Evolutionary conservation across 2,329 filamentous ascomycete genomes (phyloP).

Genomic region (Claviceps arundinis): DNA sequence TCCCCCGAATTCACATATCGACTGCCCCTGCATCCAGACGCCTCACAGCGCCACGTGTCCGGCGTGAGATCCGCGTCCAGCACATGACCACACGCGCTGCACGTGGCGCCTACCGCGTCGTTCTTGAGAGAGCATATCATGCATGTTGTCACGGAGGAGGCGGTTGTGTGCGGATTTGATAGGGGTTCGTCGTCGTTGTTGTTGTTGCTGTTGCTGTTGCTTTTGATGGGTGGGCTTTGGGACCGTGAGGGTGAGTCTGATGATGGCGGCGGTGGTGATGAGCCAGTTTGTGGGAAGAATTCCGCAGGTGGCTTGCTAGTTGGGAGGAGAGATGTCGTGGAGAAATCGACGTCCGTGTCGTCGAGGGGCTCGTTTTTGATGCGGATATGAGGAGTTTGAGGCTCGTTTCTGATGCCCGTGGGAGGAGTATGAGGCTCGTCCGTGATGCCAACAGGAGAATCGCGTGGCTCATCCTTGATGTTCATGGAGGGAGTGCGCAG

Average conservation of each 20-base stretch:
- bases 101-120: conserved; percentile 39
- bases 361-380: neutral
- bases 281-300: neutral
- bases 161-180: no score
- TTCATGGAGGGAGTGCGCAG: neutral
- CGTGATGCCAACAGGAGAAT: neutral
- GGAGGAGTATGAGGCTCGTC: no score
- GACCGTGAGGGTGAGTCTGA: neutral
- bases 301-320: neutral
- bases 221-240: neutral
- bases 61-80: conserved; percentile 40
- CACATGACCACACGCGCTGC: conserved; percentile 58
- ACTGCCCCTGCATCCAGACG: conserved; percentile 38
- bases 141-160: conserved; percentile 23
- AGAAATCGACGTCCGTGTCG: neutral
- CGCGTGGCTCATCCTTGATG: conserved; percentile 1
- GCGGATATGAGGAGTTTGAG: neutral
- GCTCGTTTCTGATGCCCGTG: no score
- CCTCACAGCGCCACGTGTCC: conserved; percentile 51
- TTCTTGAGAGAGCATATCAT: conserved; percentile 58
- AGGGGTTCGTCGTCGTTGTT: neutral
- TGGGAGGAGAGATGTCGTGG: neutral
- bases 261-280: no score
- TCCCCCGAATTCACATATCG: conserved; percentile 57
- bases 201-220: neutral